These are phyloP conservation scores for Butyriboletus loyo DNA, from an alignment of 768 basidiomycete genomes.

Conservation along the genomic window DNA sequence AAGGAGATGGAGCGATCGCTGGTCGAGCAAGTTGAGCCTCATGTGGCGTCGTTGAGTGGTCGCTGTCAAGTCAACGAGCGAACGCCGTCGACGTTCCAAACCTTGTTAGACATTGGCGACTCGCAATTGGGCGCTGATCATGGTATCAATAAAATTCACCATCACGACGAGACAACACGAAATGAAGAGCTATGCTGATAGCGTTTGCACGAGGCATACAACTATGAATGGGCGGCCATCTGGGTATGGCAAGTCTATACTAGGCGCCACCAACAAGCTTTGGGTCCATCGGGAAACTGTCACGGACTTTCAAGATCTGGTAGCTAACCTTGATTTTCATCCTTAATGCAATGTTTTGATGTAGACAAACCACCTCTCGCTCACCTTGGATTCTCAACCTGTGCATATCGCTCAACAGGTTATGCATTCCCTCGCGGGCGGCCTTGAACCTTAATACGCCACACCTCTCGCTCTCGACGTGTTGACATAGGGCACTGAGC, in stretches of 20 bases:
- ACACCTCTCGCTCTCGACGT: constrained; percentile 63
- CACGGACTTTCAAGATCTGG: constrained; percentile 25
- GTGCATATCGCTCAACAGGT: constrained; percentile 22
- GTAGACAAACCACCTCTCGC: neutral
- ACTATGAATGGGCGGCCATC: constrained; percentile 23
- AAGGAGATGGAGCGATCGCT: constrained; percentile 14
- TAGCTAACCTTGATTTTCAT: constrained; percentile 14
- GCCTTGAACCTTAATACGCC: constrained; percentile 48
- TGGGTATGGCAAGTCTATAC: constrained; percentile 3
- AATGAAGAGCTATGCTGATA: constrained; percentile 14
- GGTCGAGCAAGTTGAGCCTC: constrained; percentile 10
- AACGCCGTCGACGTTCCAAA: constrained; percentile 4
- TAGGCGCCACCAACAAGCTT: constrained; percentile 18
- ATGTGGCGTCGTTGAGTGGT: constrained; percentile 12
- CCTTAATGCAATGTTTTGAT: constrained; percentile 2
- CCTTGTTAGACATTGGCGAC: neutral
- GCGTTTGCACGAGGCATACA: constrained; percentile 11
- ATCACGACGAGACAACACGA: constrained; percentile 8
- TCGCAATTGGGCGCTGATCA: constrained; percentile 6
- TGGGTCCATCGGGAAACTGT: constrained; percentile 5
- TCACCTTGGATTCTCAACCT: constrained; percentile 15
- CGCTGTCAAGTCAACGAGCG: constrained; percentile 18
- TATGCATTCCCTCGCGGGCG: constrained; percentile 40
- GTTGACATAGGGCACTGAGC: constrained; percentile 59
- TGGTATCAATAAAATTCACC: constrained; percentile 14